Conservation (phyloP, 2,329 filamentous ascomycete genomes). For the Xylaria hypoxylon region DNA sequence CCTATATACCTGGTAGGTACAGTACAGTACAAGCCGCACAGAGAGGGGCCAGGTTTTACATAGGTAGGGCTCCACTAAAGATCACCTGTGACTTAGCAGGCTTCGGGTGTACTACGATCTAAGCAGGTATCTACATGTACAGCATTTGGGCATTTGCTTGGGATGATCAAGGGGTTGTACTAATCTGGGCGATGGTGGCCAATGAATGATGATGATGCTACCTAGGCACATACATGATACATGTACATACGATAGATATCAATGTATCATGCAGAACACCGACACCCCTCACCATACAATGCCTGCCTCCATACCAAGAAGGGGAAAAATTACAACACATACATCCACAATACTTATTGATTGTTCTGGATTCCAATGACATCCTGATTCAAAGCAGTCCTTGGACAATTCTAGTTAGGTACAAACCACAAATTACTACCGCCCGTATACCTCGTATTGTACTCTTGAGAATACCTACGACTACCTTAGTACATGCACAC, state of each 20-base stretch:
- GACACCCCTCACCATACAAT: not conserved
- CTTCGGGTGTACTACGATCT: not conserved
- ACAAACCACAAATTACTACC: not conserved
- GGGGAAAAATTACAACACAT: not conserved
- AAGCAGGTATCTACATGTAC: too few species aligned
- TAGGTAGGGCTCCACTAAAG: not conserved
- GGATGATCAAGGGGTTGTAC: conserved; percentile 2
- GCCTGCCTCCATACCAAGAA: not conserved
- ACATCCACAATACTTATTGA: not conserved
- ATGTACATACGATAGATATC: conserved; percentile 1
- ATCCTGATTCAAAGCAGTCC: not conserved
- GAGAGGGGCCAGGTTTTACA: not conserved
- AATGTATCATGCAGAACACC: not conserved
- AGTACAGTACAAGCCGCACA: not conserved
- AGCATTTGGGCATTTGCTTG: not conserved
- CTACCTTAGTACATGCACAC: not conserved
- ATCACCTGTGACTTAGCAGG: not conserved
- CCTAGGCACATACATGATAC: too few species aligned
- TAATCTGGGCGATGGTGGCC: conserved; percentile 5
- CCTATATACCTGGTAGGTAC: too few species aligned
- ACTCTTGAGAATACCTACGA: not conserved
- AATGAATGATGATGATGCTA: conserved; percentile 16
- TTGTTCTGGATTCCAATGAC: conserved; percentile 8
- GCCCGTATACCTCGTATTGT: not conserved
- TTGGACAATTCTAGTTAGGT: not conserved